Conservation (phyloP, 169 alveolate species). For the Cryptosporidium xiaoi region DNA sequence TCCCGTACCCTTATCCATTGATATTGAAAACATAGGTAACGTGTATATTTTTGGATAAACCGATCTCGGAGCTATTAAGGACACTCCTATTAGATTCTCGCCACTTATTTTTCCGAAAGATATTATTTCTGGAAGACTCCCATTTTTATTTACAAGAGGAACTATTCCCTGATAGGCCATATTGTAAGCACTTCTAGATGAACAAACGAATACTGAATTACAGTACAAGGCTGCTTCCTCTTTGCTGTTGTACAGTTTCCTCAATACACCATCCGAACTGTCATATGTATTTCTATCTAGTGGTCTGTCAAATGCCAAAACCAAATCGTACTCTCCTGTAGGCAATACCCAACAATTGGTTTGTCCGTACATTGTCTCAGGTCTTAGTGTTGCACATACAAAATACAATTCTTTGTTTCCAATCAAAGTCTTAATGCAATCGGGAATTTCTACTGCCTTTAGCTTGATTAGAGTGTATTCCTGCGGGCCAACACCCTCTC, state of each 20-base stretch:
- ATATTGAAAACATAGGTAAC: slow-evolving; percentile 97
- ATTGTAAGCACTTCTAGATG: slow-evolving; percentile 87
- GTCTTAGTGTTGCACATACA: slow-evolving; percentile 98
- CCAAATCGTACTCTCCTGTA: slow-evolving; percentile 89
- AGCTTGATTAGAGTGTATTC: slow-evolving; percentile 97
- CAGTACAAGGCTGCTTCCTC: slow-evolving; percentile 74
- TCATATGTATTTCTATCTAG: slow-evolving; percentile 8
- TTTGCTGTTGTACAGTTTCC: slow-evolving; percentile 62
- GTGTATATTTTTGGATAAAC: slow-evolving; percentile 91
- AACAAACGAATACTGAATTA: slow-evolving; percentile 80
- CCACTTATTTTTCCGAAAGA: slow-evolving; percentile 82
- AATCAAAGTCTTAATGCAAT: slow-evolving; percentile 74
- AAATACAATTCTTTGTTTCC: slow-evolving; percentile 86
- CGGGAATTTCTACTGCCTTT: slow-evolving; percentile 84
- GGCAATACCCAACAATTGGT: slow-evolving; percentile 98
- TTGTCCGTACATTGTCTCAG: slow-evolving; percentile 99
- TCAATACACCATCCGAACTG: slow-evolving; percentile 70
- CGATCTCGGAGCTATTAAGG: slow-evolving; percentile 94
- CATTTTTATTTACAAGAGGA: slow-evolving; percentile 46
- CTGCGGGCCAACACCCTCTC: slow-evolving; percentile 96
- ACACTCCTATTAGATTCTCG: slow-evolving; percentile 91
- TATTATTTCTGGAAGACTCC: slow-evolving; percentile 29
- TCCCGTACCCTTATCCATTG: slow-evolving; percentile 98
- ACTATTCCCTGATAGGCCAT: slow-evolving; percentile 94
- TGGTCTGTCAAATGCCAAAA: slow-evolving; percentile 81